phyloP scores from a whole-genome alignment of 257 asterid genomes.

The Solanum verrucosum region DNA sequence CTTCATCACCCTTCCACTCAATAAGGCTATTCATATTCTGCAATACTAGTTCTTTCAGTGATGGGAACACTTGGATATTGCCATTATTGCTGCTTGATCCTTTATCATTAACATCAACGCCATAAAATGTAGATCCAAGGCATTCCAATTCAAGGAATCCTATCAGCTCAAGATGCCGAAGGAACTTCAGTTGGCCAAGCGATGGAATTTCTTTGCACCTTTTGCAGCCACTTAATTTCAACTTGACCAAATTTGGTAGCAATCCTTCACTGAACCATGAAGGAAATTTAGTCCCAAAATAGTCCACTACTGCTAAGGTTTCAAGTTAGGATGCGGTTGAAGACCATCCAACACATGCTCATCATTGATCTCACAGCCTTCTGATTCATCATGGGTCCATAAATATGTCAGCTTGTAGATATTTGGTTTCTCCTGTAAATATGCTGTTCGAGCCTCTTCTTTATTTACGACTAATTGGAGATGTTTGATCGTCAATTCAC shows the following conservation, averaged over 20 bases:
- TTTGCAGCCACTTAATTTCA: neutral
- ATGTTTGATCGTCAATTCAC: neutral
- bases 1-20: neutral
- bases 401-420: neutral
- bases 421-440: neutral
- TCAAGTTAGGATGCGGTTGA: constrained; percentile 9
- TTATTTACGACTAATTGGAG: neutral
- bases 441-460: neutral
- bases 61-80: neutral
- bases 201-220: constrained; percentile 16
- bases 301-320: neutral
- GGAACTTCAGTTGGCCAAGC: neutral
- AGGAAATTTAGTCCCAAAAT: constrained; percentile 1
- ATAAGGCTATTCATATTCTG: neutral
- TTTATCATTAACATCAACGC: neutral
- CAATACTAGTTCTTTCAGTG: neutral
- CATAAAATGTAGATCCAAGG: neutral
- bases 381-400: neutral
- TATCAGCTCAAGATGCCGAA: neutral
- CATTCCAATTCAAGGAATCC: neutral
- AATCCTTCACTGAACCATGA: constrained; percentile 5
- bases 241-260: neutral
- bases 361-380: neutral
- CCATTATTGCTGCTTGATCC: neutral
- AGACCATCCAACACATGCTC: constrained; percentile 15